Percentiles rank a stretch among this genome's conserved stretches.
phyloP scores from a whole-genome alignment of 176 grass and related monocot species.

The Carex myosuroides region DNA sequence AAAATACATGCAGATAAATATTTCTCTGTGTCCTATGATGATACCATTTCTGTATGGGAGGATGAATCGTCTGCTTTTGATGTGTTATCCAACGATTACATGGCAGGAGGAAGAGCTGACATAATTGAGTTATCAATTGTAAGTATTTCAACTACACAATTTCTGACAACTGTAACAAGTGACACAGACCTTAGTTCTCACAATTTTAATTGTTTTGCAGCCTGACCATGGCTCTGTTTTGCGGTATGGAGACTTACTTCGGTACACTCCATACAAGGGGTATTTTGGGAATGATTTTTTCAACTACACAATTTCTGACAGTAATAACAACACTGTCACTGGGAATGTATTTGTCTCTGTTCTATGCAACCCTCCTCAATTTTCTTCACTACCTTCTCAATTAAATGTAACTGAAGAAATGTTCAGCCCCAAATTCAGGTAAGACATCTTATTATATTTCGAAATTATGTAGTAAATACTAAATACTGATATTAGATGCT shows the following conservation, averaged over 20 bases:
- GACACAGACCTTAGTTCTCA: slow-evolving; percentile 4
- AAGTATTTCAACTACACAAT: slow-evolving; percentile 4
- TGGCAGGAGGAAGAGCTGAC: slow-evolving; percentile 31
- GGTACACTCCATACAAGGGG: slow-evolving; percentile 68
- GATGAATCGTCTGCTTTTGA: slow-evolving; percentile 51
- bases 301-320: slow-evolving; percentile 55
- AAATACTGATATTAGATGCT: neutral
- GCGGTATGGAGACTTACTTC: slow-evolving; percentile 34
- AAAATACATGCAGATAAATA: slow-evolving; percentile 49
- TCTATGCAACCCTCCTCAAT: slow-evolving; percentile 73
- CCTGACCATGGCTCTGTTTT: slow-evolving; percentile 56
- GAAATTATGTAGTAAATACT: neutral
- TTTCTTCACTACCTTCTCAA: slow-evolving; percentile 54
- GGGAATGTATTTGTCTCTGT: slow-evolving; percentile 53
- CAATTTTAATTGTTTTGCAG: slow-evolving; percentile 30
- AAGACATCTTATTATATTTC: slow-evolving; percentile 11
- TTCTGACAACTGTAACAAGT: neutral
- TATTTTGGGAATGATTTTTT: slow-evolving; percentile 73
- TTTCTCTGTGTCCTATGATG: slow-evolving; percentile 47
- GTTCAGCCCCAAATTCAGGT: slow-evolving; percentile 62
- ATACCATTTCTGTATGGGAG: slow-evolving; percentile 69
- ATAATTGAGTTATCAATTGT: slow-evolving; percentile 49
- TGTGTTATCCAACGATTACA: slow-evolving; percentile 59
- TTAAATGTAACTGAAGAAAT: slow-evolving; percentile 71
- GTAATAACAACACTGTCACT: slow-evolving; percentile 36